Evolutionary conservation across 169 alveolate genomes (phyloP).

Genomic region (Plasmodium knowlesi): DNA sequence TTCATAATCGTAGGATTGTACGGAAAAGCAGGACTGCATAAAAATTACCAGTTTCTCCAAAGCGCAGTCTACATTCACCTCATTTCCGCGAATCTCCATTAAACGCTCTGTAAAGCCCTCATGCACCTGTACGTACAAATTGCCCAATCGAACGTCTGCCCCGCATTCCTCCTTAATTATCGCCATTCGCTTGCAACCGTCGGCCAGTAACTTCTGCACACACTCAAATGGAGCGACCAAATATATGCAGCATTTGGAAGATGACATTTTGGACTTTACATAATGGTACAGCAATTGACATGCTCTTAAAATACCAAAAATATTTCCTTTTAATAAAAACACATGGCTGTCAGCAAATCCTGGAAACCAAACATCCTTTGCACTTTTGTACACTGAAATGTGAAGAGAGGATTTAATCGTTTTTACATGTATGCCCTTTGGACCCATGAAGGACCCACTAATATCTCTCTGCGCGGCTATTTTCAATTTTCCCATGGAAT

Average conservation of each 20-base stretch:
- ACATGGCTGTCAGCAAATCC: conserved; percentile 72
- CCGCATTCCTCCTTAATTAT: conserved; percentile 62
- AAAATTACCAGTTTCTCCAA: conserved; percentile 51
- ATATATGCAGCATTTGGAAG: conserved; percentile 55
- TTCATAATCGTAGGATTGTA: conserved; percentile 59
- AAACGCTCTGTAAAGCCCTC: conserved; percentile 64
- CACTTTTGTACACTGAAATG: conserved; percentile 62
- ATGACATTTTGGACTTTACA: conserved; percentile 63
- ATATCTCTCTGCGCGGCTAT: conserved; percentile 67
- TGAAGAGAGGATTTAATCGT: conserved; percentile 59
- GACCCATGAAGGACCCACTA: conserved; percentile 69
- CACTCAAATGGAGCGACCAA: conserved; percentile 67
- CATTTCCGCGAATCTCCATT: conserved; percentile 65
- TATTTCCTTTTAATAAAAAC: conserved; percentile 61
- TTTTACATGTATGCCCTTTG: conserved; percentile 59
- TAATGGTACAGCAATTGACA: conserved; percentile 55
- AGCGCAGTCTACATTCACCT: conserved; percentile 60
- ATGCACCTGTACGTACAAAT: conserved; percentile 57
- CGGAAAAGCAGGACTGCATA: conserved; percentile 68
- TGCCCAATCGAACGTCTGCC: conserved; percentile 59
- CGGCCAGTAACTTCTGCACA: conserved; percentile 54
- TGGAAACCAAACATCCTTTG: conserved; percentile 70
- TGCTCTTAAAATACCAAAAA: conserved; percentile 71
- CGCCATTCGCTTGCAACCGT: conserved; percentile 65
- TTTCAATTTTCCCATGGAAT: conserved; percentile 54